These are phyloP conservation scores for Anisogramma anomala DNA, from an alignment of 2,329 filamentous ascomycete species.

Conservation along the genomic window DNA sequence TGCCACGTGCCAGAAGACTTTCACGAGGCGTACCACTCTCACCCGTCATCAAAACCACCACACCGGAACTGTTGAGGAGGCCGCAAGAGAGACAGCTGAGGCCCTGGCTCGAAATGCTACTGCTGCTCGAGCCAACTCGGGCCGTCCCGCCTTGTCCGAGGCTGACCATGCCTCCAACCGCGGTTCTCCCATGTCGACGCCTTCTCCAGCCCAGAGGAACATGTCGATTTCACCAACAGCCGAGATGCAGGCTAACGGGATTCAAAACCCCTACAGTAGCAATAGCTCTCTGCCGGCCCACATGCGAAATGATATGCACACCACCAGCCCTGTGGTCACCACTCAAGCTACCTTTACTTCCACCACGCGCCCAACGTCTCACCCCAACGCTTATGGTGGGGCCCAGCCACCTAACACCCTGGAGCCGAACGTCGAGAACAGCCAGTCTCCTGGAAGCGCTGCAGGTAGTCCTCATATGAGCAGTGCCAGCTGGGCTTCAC, in stretches of 20 bases:
- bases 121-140: conserved; percentile 23
- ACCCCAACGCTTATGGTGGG: conserved; percentile 72
- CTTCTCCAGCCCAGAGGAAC: conserved; percentile 69
- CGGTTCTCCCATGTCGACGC: conserved; percentile 65
- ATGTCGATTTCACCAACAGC: conserved; percentile 70
- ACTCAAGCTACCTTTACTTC: conserved; percentile 48
- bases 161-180: conserved; percentile 60
- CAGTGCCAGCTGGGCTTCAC: conserved; percentile 76
- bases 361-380: conserved; percentile 63
- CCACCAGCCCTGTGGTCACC: conserved; percentile 59
- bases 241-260: conserved; percentile 58
- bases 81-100: conserved; percentile 76
- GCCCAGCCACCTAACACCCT: conserved; percentile 52
- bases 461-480: conserved; percentile 77
- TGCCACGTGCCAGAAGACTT: conserved; percentile 96
- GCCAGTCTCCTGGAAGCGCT: conserved; percentile 57
- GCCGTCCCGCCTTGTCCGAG: conserved; percentile 51
- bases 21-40: conserved; percentile 87
- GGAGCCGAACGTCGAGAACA: conserved; percentile 73
- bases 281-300: conserved; percentile 73
- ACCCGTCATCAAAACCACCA: conserved; percentile 95
- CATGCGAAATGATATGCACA: conserved; percentile 62
- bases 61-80: conserved; percentile 88
- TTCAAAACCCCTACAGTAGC: conserved; percentile 66
- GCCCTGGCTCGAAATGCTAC: conserved; percentile 51